Conservation (phyloP, 2,329 filamentous ascomycete species). For the Xylariaceae sp. region DNA sequence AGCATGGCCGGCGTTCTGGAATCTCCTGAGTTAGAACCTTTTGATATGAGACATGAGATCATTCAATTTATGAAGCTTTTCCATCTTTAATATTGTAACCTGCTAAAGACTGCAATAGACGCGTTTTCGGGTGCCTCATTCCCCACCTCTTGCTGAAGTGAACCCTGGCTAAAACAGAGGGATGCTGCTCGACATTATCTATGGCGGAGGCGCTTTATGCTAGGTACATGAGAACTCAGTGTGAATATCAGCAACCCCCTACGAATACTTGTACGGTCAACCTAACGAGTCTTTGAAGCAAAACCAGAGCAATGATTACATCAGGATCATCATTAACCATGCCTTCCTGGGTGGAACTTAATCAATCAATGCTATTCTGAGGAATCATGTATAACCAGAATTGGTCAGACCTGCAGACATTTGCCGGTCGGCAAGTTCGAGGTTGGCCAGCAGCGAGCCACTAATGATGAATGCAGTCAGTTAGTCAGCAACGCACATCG, state of each 20-base stretch:
- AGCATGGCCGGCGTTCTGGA: conserved; percentile 30
- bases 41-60: conserved; percentile 23
- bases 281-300: no score
- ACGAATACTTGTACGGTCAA: no score
- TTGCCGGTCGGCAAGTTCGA: not conserved
- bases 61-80: not conserved
- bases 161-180: no score
- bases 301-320: not conserved
- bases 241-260: no score
- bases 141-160: no score
- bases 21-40: conserved; percentile 17
- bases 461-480: not conserved
- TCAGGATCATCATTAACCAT: not conserved
- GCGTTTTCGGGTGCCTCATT: no score
- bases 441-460: no score
- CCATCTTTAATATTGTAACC: not conserved
- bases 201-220: no score
- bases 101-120: not conserved
- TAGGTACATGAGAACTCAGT: no score
- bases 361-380: not conserved
- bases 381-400: conserved; percentile 8
- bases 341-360: not conserved
- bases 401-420: not conserved
- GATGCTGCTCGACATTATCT: no score
- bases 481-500: no score